Evolutionary conservation across 1,284 basidiomycete genomes (phyloP).

Genomic region (Ganoderma sinense): DNA sequence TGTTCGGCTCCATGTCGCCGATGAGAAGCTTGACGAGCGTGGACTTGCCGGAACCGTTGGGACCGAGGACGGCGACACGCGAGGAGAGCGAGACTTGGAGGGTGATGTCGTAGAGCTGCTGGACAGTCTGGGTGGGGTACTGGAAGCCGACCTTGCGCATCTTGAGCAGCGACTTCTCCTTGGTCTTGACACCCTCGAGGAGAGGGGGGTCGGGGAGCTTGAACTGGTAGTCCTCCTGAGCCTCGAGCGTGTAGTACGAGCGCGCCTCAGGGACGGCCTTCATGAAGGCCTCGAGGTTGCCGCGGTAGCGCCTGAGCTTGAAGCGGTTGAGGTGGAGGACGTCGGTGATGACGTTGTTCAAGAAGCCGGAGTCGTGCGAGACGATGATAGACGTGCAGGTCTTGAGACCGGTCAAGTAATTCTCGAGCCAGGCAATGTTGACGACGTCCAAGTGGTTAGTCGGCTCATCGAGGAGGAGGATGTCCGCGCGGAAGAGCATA

Average conservation of each 20-base stretch:
- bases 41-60: slow-evolving; percentile 98
- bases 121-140: slow-evolving; percentile 86
- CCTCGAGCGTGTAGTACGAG: slow-evolving; percentile 96
- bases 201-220: slow-evolving; percentile 96
- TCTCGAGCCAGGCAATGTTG: slow-evolving; percentile 97
- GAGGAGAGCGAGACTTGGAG: slow-evolving; percentile 97
- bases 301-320: slow-evolving; percentile 97
- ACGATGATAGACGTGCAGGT: slow-evolving; percentile 98
- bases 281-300: slow-evolving; percentile 97
- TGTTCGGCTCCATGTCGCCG: slow-evolving; percentile 97
- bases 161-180: slow-evolving; percentile 97
- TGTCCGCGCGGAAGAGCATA: slow-evolving; percentile 99
- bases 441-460: slow-evolving; percentile 98
- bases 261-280: slow-evolving; percentile 96
- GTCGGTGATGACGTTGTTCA: slow-evolving; percentile 99
- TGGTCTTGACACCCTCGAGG: slow-evolving; percentile 99
- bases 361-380: slow-evolving; percentile 98
- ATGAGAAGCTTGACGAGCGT: slow-evolving; percentile 99
- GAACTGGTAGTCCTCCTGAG: slow-evolving; percentile 96
- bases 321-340: slow-evolving; percentile 99
- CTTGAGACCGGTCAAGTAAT: slow-evolving; percentile 90
- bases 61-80: slow-evolving; percentile 95
- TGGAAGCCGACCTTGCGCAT: slow-evolving; percentile 99
- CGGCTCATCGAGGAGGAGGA: slow-evolving; percentile 95
- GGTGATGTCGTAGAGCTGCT: slow-evolving; percentile 94